Base-by-base conservation (phyloP, 495 filamentous ascomycete genomes). In the Xylaria curta region DNA sequence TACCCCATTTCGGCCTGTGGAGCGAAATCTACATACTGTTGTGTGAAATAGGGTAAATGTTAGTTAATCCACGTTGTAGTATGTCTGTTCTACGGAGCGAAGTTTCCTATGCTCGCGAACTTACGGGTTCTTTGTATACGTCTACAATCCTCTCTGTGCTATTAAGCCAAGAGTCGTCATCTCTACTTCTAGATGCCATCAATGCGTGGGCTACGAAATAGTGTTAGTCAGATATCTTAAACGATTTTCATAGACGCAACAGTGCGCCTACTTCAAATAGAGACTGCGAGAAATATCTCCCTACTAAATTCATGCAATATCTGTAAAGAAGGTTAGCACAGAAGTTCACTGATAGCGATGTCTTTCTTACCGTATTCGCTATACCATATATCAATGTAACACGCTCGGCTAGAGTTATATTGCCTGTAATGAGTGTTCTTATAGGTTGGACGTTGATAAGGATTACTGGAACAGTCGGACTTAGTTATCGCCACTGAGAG, bases 241-340 rank as follows among this genome's bases (percentile, higher is more conserved):
- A 33, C 49, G 19, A 0, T 21, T 15, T 38, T 15, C 28, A 49
- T 49, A 33, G n/a, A 70, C 1, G 38, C 4, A n/a, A 12, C 15
- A 19, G 46, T 15, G 15, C 13, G 24, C 28, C 8, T 42, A 26
- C 24, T 21, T 40, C 24, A 21, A 51, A n/a, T 19, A 10, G 24
- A 26, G 24, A 53, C 7, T 42, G 46, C 19, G 47, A 54, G 46
- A 42, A 53, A 0, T 44, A 24, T 40, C 17, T 36, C 40, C 54
- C 5, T 62, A 70, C 68, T 0, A 0, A 70, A 4, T 47, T 70
- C 68, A 47, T 70, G 68, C 17, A 70, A 44, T 44, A 70, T 56
- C 68, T 70, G 13, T 26, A 13, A 17, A 12, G n/a, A 21, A 6
- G 1, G 12, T 63, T 64, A 70, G 31, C 31, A 9, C 7, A 44